Evolutionary conservation across 495 filamentous ascomycete genomes (phyloP).

Genomic region (Venustampulla echinocandica): DNA sequence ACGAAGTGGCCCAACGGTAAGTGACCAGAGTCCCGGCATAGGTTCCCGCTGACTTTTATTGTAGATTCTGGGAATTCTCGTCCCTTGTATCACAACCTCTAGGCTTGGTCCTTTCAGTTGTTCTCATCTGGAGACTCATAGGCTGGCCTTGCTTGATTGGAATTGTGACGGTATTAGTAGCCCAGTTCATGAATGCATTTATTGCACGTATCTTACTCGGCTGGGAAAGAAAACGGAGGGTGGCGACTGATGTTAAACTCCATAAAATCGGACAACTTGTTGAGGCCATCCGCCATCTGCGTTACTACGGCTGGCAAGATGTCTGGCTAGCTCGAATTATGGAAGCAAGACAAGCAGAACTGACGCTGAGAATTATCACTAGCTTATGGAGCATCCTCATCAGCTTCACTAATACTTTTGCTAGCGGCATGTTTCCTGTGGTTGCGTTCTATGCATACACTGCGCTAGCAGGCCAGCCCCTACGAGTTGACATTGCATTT

Average conservation of each 20-base stretch:
- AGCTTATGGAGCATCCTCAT: constrained; percentile 52
- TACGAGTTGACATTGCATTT: constrained; percentile 72
- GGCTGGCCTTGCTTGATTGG: constrained; percentile 73
- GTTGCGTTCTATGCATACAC: constrained; percentile 74
- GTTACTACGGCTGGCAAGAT: constrained; percentile 83
- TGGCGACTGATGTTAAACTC: constrained; percentile 60
- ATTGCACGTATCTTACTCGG: constrained; percentile 52
- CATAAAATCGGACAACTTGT: constrained; percentile 73
- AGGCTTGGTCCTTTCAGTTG: constrained; percentile 55
- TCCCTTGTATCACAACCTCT: constrained; percentile 59
- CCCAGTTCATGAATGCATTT: constrained; percentile 54
- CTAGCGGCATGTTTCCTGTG: constrained; percentile 64
- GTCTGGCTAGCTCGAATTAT: constrained; percentile 69
- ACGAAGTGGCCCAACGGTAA: constrained; percentile 62
- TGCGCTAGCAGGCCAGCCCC: constrained; percentile 47
- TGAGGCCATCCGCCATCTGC: constrained; percentile 72
- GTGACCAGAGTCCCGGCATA: not conserved
- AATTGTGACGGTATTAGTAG: constrained; percentile 51
- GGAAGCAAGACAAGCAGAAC: constrained; percentile 56
- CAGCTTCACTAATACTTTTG: constrained; percentile 50
- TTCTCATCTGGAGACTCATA: constrained; percentile 64
- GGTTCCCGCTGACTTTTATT: constrained; percentile 15
- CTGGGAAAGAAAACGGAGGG: constrained; percentile 55
- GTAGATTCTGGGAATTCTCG: constrained; percentile 66
- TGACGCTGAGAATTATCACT: constrained; percentile 56